Evolutionary conservation across 306 rosid genomes (phyloP), one percentile per base, ranked within the genome.

Genomic region (Cicer arietinum): DNA sequence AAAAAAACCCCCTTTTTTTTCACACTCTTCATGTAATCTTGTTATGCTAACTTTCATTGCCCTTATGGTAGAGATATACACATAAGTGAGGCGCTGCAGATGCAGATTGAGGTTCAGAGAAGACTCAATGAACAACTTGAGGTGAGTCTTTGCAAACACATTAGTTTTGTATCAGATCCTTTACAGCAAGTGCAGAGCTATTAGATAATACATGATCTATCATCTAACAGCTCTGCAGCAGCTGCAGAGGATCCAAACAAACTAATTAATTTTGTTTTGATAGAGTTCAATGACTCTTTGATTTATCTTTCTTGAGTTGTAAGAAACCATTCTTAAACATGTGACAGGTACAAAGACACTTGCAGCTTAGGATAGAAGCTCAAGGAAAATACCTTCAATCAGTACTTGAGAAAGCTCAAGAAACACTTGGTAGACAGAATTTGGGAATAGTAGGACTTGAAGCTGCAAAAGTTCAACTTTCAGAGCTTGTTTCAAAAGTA

Each of bases 21-120:
- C 69, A 16, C 60, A 39, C 35, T 16, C 58, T 84, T 62, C 69
- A 42, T 73, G 56, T 63, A 25, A 79, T 51, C 61, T 66, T 58
- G 8, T 54, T 25, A 63, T 78, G 10, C 72, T 79, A 59, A 86
- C 39, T 7, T 41, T n/a, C 46, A 40, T 45, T 71, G 2, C 56
- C 48, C 45, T 51, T 68, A 6, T 71, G 25, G 51, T 86, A 94
- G 96, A 89, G 89, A 89, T 79, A 45, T 90, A 51, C 97, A 89
- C 54, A 86, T 94, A 77, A 82, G 85, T 16, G 98, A 94, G 86
- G 88, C 98, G 37, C 92, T 94, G 59, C 90, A 94, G 65, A 90
- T 94, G 93, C 98, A 94, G 78, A 92, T 94, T 67, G 98, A 91
- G 83, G 98, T 90, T 65, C 98, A 94, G 78, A 87, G 96, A 90